These are phyloP conservation scores for Dictyostelium citrinum DNA, from an alignment of 78 protist genomes.

Conservation along the genomic window DNA sequence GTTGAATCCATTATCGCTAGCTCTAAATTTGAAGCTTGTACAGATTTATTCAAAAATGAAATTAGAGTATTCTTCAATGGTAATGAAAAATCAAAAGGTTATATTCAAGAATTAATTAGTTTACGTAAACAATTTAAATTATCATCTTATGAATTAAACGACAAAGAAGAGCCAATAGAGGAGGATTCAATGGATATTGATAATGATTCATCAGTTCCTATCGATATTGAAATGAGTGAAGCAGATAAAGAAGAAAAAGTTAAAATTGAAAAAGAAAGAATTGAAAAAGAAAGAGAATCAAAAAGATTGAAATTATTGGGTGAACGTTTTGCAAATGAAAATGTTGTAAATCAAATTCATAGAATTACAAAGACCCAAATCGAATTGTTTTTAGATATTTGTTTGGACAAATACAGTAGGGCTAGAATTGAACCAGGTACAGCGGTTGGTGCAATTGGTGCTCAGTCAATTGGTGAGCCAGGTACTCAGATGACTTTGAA, in stretches of 20 bases:
- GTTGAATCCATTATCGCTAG: not conserved
- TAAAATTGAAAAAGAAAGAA: not conserved
- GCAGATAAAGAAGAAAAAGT: not conserved
- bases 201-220: no score
- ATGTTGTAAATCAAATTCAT: conserved; percentile 28
- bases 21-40: not conserved
- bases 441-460: conserved; percentile 99
- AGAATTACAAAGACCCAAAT: conserved; percentile 42
- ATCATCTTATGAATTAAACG: not conserved
- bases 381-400: conserved; percentile 37
- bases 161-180: not conserved
- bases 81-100: conserved; percentile 27
- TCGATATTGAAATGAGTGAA: not conserved
- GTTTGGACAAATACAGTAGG: conserved; percentile 60
- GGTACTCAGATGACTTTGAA: conserved; percentile 99
- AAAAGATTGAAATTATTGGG: not conserved
- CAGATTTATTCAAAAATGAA: conserved; percentile 55
- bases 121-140: conserved; percentile 26
- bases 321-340: not conserved
- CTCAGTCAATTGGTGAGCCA: conserved; percentile 98
- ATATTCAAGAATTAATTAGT: conserved; percentile 15
- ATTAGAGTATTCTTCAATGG: conserved; percentile 29
- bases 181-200: not conserved
- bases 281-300: not conserved
- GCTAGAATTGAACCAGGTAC: conserved; percentile 96